Percentiles rank a stretch among this genome's conserved stretches.
phyloP scores from a whole-genome alignment of 2,329 filamentous ascomycete genomes.

The Ceratocystis albifundus region DNA sequence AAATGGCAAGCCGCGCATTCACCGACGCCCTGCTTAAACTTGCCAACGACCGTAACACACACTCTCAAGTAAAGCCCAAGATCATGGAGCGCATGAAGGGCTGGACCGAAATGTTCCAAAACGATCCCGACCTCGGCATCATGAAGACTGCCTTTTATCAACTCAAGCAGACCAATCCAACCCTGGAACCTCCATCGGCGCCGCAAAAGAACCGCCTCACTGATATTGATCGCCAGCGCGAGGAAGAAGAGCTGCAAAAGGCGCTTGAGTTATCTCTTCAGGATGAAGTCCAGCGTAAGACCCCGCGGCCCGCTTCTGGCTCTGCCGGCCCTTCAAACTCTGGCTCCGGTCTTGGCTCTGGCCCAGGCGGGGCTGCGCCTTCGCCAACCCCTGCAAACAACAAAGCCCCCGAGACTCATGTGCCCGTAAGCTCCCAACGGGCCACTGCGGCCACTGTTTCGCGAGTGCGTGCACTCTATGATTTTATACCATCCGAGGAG shows the following conservation, averaged over 20 bases:
- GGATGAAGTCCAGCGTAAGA: constrained; percentile 59
- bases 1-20: constrained; percentile 81
- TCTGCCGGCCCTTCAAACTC: constrained; percentile 27
- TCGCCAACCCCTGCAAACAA: not conserved
- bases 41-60: constrained; percentile 87
- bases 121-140: constrained; percentile 82
- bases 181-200: constrained; percentile 80
- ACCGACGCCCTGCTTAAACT: constrained; percentile 87
- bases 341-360: constrained; percentile 25
- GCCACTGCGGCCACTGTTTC: constrained; percentile 95
- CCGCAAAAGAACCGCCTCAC: constrained; percentile 89
- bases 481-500: constrained; percentile 87
- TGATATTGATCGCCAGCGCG: constrained; percentile 78
- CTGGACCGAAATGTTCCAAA: constrained; percentile 89
- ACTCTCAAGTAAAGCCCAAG: constrained; percentile 92
- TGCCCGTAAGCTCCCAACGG: constrained; percentile 52
- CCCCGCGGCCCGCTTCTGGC: constrained; percentile 31
- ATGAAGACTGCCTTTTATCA: constrained; percentile 93
- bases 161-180: constrained; percentile 74
- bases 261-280: constrained; percentile 85
- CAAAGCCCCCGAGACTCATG: constrained; percentile 30
- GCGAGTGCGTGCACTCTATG: constrained; percentile 81
- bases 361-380: not conserved
- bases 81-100: constrained; percentile 93
- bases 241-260: constrained; percentile 96